These are phyloP conservation scores for Corymbia maculata DNA, from an alignment of 345 rosid genomes.

Conservation along the genomic window DNA sequence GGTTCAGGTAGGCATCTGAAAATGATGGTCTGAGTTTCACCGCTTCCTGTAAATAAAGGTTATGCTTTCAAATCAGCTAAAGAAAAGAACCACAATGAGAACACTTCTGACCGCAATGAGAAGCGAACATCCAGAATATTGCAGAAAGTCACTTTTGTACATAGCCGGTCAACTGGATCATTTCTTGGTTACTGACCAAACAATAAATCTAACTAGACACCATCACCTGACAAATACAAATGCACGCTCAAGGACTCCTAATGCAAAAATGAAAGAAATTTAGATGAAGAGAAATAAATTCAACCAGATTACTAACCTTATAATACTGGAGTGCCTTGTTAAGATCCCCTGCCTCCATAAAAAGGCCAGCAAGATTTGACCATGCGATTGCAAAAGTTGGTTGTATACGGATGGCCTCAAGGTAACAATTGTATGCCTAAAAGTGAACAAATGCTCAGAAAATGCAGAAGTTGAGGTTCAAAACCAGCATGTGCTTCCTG, in stretches of 20 bases:
- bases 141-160: neutral
- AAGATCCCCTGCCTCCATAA: constrained; percentile 96
- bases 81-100: neutral
- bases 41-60: constrained; percentile 62
- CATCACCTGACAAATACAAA: neutral
- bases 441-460: constrained; percentile 5
- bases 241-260: neutral
- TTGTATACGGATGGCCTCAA: constrained; percentile 92
- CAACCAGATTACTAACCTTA: constrained; percentile 36
- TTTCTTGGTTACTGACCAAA: neutral
- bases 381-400: constrained; percentile 98
- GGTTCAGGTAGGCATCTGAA: constrained; percentile 93
- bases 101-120: neutral
- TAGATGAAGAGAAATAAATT: neutral
- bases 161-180: neutral
- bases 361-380: constrained; percentile 99
- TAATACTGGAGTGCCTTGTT: constrained; percentile 91
- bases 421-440: constrained; percentile 98
- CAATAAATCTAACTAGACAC: neutral
- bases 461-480: neutral
- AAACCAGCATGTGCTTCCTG: neutral
- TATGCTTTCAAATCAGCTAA: neutral
- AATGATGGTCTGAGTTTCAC: constrained; percentile 82
- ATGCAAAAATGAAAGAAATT: neutral
- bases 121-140: neutral